These are phyloP conservation scores for Waltergamsia citrina DNA, from an alignment of 2,329 filamentous ascomycete species.

Conservation along the genomic window DNA sequence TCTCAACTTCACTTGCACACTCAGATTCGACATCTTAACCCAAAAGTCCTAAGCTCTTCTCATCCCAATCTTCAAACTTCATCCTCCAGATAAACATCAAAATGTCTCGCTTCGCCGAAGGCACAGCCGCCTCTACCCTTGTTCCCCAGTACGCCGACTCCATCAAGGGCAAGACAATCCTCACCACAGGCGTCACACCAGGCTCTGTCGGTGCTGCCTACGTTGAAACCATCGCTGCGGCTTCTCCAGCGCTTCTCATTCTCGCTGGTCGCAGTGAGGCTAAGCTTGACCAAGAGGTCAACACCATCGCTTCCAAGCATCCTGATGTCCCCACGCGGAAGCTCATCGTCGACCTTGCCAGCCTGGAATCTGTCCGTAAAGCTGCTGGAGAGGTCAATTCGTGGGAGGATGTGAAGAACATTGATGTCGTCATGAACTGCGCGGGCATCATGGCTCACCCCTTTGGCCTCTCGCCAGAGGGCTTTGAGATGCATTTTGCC, in stretches of 20 bases:
- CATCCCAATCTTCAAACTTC: no score
- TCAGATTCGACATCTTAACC: no score
- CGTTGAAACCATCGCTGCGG: constrained; percentile 3
- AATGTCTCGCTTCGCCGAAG: not conserved
- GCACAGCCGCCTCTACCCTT: not conserved
- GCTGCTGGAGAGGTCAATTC: constrained; percentile 22
- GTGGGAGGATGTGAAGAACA: constrained; percentile 18
- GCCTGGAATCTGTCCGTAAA: constrained; percentile 21
- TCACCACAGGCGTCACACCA: constrained; percentile 5
- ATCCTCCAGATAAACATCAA: not conserved
- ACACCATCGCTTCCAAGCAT: not conserved
- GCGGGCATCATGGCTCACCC: constrained; percentile 24
- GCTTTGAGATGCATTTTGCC: constrained; percentile 20
- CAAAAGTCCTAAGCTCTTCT: no score
- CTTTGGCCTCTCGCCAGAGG: constrained; percentile 15
- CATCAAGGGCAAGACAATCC: constrained; percentile 5
- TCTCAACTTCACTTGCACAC: no score
- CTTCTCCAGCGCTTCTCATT: constrained; percentile 4
- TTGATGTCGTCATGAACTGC: constrained; percentile 26
- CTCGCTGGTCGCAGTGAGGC: constrained; percentile 3
- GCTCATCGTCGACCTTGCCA: constrained; percentile 23
- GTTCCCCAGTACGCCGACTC: constrained; percentile 1
- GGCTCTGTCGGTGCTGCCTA: constrained; percentile 3
- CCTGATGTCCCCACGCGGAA: constrained; percentile 7
- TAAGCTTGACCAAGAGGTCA: constrained; percentile 1